These are phyloP conservation scores for Penicillium chermesinum DNA, from an alignment of 495 filamentous ascomycete species.

Conservation along the genomic window DNA sequence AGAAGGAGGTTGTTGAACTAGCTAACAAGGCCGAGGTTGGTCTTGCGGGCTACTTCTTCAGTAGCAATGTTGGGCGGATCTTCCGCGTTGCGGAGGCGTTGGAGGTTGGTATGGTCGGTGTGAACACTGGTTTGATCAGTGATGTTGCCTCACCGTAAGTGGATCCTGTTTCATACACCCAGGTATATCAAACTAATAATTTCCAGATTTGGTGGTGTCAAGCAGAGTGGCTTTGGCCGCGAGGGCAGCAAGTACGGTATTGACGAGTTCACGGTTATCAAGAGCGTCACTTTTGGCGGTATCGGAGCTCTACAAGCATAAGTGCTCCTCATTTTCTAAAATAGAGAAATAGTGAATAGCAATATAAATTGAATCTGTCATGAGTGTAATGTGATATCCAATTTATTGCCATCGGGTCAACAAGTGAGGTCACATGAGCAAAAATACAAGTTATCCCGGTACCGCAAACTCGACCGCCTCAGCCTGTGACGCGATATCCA, in stretches of 20 bases:
- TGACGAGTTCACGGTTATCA: constrained; percentile 80
- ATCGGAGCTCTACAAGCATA: constrained; percentile 52
- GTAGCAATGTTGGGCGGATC: constrained; percentile 29
- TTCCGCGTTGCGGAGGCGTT: constrained; percentile 38
- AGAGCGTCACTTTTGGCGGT: constrained; percentile 82
- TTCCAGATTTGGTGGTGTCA: constrained; percentile 79
- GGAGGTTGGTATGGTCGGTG: constrained; percentile 43
- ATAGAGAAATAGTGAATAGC: background rate
- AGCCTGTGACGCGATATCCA: background rate
- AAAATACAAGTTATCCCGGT: background rate
- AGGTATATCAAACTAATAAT: constrained; percentile 17
- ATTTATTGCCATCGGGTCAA: background rate
- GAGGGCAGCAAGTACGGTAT: constrained; percentile 91
- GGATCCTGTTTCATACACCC: background rate
- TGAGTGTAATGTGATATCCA: background rate
- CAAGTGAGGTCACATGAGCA: background rate
- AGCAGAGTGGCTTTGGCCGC: constrained; percentile 85
- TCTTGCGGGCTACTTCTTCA: constrained; percentile 42
- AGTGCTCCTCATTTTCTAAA: background rate
- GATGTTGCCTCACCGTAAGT: constrained; percentile 67
- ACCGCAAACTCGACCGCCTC: constrained; percentile 5
- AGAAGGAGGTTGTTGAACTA: constrained; percentile 21
- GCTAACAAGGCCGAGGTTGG: constrained; percentile 37
- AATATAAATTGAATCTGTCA: background rate
- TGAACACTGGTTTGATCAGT: constrained; percentile 60